Conservation (phyloP, 768 basidiomycete species). For the Lentinula raphanica region DNA sequence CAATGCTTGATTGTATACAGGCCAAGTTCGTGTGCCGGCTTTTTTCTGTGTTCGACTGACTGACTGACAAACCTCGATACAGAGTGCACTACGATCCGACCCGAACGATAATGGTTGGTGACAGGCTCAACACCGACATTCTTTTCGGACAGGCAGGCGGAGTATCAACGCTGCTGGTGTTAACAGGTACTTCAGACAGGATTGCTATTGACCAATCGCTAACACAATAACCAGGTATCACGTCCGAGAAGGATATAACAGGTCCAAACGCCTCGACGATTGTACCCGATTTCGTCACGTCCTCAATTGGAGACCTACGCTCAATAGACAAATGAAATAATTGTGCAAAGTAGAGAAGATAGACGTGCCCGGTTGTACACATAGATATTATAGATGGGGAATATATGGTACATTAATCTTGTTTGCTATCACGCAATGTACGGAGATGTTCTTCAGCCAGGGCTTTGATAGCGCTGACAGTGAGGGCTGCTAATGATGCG, state of each 20-base stretch:
- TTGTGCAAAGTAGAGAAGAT: not conserved
- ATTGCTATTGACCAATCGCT: not conserved
- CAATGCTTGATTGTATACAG: constrained; percentile 92
- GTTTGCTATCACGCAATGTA: constrained; percentile 3
- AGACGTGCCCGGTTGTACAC: not conserved
- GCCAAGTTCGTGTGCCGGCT: constrained; percentile 38
- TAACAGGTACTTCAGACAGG: constrained; percentile 60
- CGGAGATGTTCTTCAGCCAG: constrained; percentile 34
- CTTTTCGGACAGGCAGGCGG: constrained; percentile 86
- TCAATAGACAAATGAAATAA: not conserved
- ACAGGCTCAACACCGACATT: constrained; percentile 94
- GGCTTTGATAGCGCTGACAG: constrained; percentile 31
- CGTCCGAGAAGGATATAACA: constrained; percentile 65
- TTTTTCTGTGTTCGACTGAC: not conserved
- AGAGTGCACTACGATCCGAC: constrained; percentile 80
- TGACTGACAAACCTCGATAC: constrained; percentile 7
- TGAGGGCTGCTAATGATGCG: constrained; percentile 53
- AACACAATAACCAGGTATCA: constrained; percentile 58
- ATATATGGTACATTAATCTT: not conserved
- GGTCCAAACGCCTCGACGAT: constrained; percentile 54
- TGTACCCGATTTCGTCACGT: constrained; percentile 76
- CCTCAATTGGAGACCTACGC: constrained; percentile 74
- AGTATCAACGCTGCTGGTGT: constrained; percentile 80
- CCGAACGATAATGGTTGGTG: constrained; percentile 92
- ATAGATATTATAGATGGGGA: not conserved